phyloP scores from a whole-genome alignment of 176 grass and related monocot genomes.

The Cymbopogon citratus region DNA sequence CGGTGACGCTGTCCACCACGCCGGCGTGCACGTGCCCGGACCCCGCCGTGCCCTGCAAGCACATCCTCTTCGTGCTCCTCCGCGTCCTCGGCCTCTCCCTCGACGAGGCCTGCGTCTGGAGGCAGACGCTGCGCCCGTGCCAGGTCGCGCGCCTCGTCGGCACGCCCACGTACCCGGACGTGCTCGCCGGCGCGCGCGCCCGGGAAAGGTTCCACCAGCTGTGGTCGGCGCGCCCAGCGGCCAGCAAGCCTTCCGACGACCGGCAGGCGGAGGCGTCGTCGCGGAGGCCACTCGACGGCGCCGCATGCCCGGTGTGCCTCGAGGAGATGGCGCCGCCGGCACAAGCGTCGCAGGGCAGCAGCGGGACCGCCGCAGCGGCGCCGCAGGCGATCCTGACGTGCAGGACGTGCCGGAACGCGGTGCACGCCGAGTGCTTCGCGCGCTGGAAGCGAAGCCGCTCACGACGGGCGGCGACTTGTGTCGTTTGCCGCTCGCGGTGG shows the following conservation, averaged over 20 bases:
- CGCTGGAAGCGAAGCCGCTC: slow-evolving; percentile 77
- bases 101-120: slow-evolving; percentile 85
- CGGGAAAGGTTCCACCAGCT: slow-evolving; percentile 59
- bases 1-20: slow-evolving; percentile 45
- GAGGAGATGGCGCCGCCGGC: slow-evolving; percentile 62
- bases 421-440: slow-evolving; percentile 82
- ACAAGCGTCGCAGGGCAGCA: not conserved
- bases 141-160: slow-evolving; percentile 58
- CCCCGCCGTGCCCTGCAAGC: slow-evolving; percentile 73
- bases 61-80: slow-evolving; percentile 91
- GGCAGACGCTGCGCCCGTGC: slow-evolving; percentile 55
- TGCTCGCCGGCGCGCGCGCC: slow-evolving; percentile 52
- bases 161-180: slow-evolving; percentile 46
- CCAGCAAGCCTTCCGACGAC: not conserved
- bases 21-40: slow-evolving; percentile 92
- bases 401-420: slow-evolving; percentile 66
- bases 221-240: slow-evolving; percentile 7
- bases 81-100: slow-evolving; percentile 79
- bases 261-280: not conserved
- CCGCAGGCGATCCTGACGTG: slow-evolving; percentile 44
- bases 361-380: no score
- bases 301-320: slow-evolving; percentile 72
- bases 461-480: slow-evolving; percentile 70
- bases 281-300: slow-evolving; percentile 24
- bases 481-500: slow-evolving; percentile 88